These are phyloP conservation scores for Neurospora tetraspora DNA, from an alignment of 495 filamentous ascomycete genomes.

Conservation along the genomic window DNA sequence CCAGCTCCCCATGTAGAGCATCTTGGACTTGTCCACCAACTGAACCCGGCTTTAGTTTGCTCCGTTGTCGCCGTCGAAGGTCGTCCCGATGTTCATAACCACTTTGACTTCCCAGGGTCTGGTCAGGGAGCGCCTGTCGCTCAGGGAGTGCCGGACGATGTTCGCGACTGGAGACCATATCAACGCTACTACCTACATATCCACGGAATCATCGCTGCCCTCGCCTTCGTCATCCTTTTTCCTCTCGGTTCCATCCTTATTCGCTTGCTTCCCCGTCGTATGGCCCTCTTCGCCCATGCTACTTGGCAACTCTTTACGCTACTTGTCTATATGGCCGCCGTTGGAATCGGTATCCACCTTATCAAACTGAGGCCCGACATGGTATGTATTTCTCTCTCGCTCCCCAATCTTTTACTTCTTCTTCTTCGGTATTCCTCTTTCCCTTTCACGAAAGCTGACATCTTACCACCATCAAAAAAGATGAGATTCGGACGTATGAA, in stretches of 20 bases:
- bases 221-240: slow-evolving; percentile 42
- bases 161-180: neutral
- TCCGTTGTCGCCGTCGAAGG: neutral
- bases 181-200: slow-evolving; percentile 13
- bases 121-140: neutral
- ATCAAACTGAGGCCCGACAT: slow-evolving; percentile 23
- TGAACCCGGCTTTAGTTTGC: neutral
- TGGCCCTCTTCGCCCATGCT: slow-evolving; percentile 37
- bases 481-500: slow-evolving; percentile 16
- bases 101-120: neutral
- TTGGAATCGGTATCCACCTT: slow-evolving; percentile 48
- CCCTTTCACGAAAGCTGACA: neutral
- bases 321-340: slow-evolving; percentile 40
- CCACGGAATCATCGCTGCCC: slow-evolving; percentile 32
- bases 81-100: neutral
- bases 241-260: slow-evolving; percentile 46
- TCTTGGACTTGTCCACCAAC: neutral
- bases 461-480: neutral
- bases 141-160: neutral
- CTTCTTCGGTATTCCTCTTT: neutral
- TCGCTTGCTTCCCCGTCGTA: slow-evolving; percentile 32
- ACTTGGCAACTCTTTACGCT: slow-evolving; percentile 45
- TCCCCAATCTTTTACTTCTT: neutral
- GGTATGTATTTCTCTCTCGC: slow-evolving; percentile 2
- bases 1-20: too few relatives aligned